Evolutionary conservation across 164 flowering plant genomes (phyloP).

Genomic region (Piper betle): DNA sequence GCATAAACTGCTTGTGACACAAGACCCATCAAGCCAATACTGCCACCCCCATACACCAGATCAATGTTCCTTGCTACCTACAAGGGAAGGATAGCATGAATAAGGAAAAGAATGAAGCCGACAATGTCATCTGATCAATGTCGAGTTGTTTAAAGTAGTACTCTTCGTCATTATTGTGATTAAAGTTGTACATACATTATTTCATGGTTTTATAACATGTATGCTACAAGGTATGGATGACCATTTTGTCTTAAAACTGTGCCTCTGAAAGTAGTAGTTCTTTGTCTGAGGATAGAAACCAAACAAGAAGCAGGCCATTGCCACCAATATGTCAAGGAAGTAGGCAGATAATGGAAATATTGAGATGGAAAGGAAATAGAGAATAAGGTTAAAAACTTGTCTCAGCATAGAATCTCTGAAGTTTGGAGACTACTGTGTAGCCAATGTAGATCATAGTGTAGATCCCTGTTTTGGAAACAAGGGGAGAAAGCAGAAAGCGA

Average conservation of each 20-base stretch:
- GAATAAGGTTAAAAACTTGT: no score
- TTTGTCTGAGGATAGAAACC: not conserved
- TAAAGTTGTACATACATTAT: no score
- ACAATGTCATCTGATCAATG: not conserved
- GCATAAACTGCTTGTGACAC: slow-evolving; percentile 88
- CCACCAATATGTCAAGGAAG: not conserved
- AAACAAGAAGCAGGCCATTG: not conserved
- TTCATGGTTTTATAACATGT: no score
- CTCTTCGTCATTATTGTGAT: not conserved
- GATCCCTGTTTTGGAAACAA: no score
- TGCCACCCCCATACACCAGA: slow-evolving; percentile 95
- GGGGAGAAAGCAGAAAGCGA: no score
- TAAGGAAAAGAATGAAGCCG: not conserved
- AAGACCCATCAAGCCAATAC: slow-evolving; percentile 90
- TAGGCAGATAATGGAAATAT: not conserved
- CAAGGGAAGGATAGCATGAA: not conserved
- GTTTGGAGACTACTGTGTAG: no score
- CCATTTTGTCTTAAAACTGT: not conserved
- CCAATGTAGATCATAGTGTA: no score
- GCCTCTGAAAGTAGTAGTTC: not conserved
- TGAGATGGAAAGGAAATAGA: no score
- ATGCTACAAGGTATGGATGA: no score
- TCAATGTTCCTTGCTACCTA: slow-evolving; percentile 93
- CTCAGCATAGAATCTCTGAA: no score
- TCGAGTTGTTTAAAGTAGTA: not conserved